Percentiles rank a stretch among this genome's conserved stretches.
phyloP scores from a whole-genome alignment of 352 stramenopile species.

The Globisporangium solare region DNA sequence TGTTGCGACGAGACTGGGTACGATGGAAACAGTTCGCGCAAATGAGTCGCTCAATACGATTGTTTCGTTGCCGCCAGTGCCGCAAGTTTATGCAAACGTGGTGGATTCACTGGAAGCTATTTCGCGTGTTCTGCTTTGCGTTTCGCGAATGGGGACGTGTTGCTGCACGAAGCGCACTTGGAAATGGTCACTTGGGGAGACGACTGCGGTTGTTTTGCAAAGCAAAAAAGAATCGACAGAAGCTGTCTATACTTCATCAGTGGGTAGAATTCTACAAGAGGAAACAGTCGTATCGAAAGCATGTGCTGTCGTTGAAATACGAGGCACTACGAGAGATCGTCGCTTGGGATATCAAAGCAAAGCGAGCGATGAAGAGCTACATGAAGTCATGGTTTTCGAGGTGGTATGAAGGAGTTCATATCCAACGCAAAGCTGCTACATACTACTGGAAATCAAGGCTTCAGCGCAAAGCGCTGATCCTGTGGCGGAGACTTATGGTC shows the following conservation, averaged over 20 bases:
- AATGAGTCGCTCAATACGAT: background rate
- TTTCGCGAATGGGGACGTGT: constrained; percentile 21
- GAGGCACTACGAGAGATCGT: constrained; percentile 4
- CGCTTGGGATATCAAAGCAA: background rate
- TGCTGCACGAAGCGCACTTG: constrained; percentile 7
- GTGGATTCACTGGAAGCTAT: constrained; percentile 25
- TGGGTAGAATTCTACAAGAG: constrained; percentile 5
- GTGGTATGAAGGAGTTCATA: constrained; percentile 1
- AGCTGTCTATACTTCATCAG: background rate
- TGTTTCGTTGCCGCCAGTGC: constrained; percentile 8
- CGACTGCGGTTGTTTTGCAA: constrained; percentile 27
- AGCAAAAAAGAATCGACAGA: background rate
- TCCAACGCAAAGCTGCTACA: constrained; percentile 1
- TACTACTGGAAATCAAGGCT: constrained; percentile 16
- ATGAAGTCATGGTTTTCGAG: constrained; percentile 9
- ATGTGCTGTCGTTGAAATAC: background rate
- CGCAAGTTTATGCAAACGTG: constrained; percentile 2
- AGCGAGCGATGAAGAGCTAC: background rate
- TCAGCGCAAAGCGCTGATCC: constrained; percentile 15
- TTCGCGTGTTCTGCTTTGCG: constrained; percentile 16
- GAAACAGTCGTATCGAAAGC: background rate
- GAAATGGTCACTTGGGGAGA: constrained; percentile 23
- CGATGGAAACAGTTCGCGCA: constrained; percentile 23
- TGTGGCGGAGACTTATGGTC: constrained; percentile 42
- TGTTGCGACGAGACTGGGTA: constrained; percentile 20